Conservation (phyloP, 75 land plant genomes). For the Sequoia sempervirens region DNA sequence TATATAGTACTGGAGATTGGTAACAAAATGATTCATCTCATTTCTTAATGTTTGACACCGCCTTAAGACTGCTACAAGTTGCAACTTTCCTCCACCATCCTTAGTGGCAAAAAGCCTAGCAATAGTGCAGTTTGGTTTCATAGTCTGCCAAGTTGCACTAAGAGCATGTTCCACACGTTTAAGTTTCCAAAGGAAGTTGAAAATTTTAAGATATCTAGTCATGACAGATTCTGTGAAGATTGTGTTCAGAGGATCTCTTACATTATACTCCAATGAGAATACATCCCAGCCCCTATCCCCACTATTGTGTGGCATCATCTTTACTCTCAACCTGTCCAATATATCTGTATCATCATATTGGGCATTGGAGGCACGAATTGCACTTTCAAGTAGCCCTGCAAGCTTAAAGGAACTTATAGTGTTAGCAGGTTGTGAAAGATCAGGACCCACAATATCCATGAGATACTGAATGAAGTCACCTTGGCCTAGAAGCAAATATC, state of each 20-base stretch:
- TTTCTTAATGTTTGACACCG: constrained; percentile 91
- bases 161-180: constrained; percentile 97
- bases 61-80: constrained; percentile 62
- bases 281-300: constrained; percentile 99
- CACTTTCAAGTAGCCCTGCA: constrained; percentile 88
- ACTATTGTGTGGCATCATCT: constrained; percentile 91
- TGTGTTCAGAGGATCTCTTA: constrained; percentile 87
- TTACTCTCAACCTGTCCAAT: constrained; percentile 82
- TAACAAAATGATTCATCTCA: constrained; percentile 99
- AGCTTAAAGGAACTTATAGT: constrained; percentile 92
- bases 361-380: constrained; percentile 93
- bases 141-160: constrained; percentile 90
- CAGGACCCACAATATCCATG: constrained; percentile 97
- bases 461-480: constrained; percentile 97
- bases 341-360: constrained; percentile 96
- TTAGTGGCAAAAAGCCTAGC: constrained; percentile 58
- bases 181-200: constrained; percentile 98
- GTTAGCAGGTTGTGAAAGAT: constrained; percentile 94
- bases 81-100: constrained; percentile 52
- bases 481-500: constrained; percentile 90
- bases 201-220: constrained; percentile 81
- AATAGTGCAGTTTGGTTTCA: constrained; percentile 89
- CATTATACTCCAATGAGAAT: constrained; percentile 89
- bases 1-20: constrained; percentile 95
- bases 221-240: constrained; percentile 92